Base-by-base conservation (phyloP, 441 rosid species). In the Monsonia emarginata region DNA sequence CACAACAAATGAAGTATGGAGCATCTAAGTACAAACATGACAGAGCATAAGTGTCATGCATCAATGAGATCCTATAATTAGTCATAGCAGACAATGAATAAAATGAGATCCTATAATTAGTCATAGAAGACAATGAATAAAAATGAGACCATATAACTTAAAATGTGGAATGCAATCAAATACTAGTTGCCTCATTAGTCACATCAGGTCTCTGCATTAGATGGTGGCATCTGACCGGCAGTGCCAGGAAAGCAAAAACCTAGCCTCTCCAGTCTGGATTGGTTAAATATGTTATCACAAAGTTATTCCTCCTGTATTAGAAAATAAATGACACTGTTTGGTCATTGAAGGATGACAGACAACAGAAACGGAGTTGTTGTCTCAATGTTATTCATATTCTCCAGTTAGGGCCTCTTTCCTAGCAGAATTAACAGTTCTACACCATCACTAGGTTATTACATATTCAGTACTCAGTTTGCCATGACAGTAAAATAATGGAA, bases 371-470 rank as follows among this genome's bases (percentile, higher is more conserved):
- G 65, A 61, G 30, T 65, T 66, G 30, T 36, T 65, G 18, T 64
- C 66, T 52, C 67, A 24, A 67, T 58, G 42, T 42, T 32, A 65
- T 50, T 61, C 22, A 46, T 18, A 28, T 22, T 54, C 32, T 1
- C 27, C 61, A 68, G 63, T 70, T 73, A 71, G 68, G 31, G 60
- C 61, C 40, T 40, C 64, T 63, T 27, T 65, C 64, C 58, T 65
- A 77, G 48, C 32, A 69, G 14, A 61, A 48, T 67, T 54, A 42
- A 7, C 31, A 67, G 36, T 52, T 73, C 18, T 42, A 64, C 3
- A 19, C 60, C 16, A 50, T 25, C 54, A 62, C 50, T 31, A 25
- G 68, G 30, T 44, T 27, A 30, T 26, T 57, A 60, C 25, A 44
- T 42, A 70, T 48, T 54, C 57, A 44, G 27, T 32, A 67, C 50